Conservation (phyloP, 257 asterid genomes). For the Solanum appendiculatum region DNA sequence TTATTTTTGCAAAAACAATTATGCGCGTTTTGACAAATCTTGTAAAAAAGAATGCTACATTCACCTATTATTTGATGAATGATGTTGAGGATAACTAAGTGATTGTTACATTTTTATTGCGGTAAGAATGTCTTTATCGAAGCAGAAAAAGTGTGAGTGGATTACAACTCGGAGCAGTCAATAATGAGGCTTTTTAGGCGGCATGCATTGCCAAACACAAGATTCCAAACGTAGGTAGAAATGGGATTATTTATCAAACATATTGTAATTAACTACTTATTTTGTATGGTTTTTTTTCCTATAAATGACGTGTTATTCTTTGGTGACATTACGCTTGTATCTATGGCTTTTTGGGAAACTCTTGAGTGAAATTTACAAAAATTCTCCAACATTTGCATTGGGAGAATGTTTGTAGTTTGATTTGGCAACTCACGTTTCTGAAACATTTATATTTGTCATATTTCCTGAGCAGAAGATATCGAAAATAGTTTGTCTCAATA, state of each 20-base stretch:
- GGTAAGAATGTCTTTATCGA: neutral
- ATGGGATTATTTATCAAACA: constrained; percentile 6
- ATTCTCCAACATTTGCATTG: neutral
- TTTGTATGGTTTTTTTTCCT: neutral
- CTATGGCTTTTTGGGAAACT: neutral
- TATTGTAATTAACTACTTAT: neutral
- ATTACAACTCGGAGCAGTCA: neutral
- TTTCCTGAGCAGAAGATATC: neutral
- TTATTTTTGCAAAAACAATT: neutral
- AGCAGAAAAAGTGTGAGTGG: neutral
- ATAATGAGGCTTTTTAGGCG: neutral
- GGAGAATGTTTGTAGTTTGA: neutral
- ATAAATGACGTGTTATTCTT: neutral
- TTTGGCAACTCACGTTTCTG: neutral
- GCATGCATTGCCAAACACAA: constrained; percentile 25
- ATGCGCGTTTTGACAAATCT: neutral
- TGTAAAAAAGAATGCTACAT: no score
- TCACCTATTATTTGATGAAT: neutral
- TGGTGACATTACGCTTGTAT: neutral
- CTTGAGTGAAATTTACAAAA: neutral
- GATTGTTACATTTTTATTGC: neutral
- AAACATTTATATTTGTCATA: neutral
- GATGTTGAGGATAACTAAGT: neutral
- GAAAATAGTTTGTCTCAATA: no score
- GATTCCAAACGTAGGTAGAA: constrained; percentile 25